These are phyloP conservation scores for Alternaria triticina DNA, from an alignment of 2,329 filamentous ascomycete genomes.

Conservation along the genomic window DNA sequence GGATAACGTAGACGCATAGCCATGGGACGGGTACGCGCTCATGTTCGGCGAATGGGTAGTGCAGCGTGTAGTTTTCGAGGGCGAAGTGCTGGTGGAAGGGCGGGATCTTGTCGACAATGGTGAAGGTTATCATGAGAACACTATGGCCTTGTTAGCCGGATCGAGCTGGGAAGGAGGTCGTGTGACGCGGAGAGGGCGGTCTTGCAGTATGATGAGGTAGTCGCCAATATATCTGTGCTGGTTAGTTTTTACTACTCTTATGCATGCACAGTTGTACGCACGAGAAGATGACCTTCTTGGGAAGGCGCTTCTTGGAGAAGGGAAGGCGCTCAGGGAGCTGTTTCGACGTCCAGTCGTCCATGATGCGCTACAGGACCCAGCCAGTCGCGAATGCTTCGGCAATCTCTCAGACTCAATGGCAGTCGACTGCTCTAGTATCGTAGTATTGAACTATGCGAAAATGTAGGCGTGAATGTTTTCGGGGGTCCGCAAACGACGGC, in stretches of 20 bases:
- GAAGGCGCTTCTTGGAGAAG: slow-evolving; percentile 61
- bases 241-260: slow-evolving; percentile 23
- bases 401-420: not conserved
- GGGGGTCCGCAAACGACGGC: slow-evolving; percentile 21
- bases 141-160: slow-evolving; percentile 43
- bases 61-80: slow-evolving; percentile 61
- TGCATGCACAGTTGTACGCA: slow-evolving; percentile 40
- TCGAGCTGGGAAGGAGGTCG: slow-evolving; percentile 40
- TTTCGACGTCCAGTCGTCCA: slow-evolving; percentile 46
- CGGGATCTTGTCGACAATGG: slow-evolving; percentile 59
- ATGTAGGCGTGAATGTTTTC: slow-evolving; percentile 1
- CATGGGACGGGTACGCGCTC: slow-evolving; percentile 61
- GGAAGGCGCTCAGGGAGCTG: slow-evolving; percentile 56
- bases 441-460: not conserved
- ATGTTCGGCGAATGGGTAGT: slow-evolving; percentile 63
- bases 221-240: slow-evolving; percentile 60
- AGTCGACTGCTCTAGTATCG: not conserved
- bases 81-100: slow-evolving; percentile 66
- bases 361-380: slow-evolving; percentile 32
- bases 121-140: slow-evolving; percentile 59
- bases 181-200: slow-evolving; percentile 28
- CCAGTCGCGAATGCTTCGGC: slow-evolving; percentile 9
- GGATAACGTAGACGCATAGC: slow-evolving; percentile 58
- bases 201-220: slow-evolving; percentile 65
- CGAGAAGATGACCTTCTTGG: slow-evolving; percentile 60